Percentiles rank a stretch among this genome's conserved stretches.
These are phyloP conservation scores for Marasmius fiardii DNA, from an alignment of 1,284 basidiomycete species.

Conservation along the genomic window DNA sequence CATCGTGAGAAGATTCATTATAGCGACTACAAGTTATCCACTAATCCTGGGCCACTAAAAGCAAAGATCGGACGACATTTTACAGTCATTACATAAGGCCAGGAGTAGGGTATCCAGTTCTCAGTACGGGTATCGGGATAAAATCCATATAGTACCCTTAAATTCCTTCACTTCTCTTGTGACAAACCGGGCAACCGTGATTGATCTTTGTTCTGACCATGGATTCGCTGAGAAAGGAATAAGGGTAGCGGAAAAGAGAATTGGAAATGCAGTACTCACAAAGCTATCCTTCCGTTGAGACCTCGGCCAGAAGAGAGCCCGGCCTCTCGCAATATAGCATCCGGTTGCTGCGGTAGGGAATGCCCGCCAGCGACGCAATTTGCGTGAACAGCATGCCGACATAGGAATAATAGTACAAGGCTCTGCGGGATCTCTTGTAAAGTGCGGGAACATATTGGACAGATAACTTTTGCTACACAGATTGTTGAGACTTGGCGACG, in stretches of 20 bases:
- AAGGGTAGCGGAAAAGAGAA: not conserved
- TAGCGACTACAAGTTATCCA: too few relatives aligned
- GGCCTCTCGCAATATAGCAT: constrained; percentile 39
- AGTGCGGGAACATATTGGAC: constrained; percentile 62
- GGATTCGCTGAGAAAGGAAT: constrained; percentile 49
- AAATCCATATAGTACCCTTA: not conserved
- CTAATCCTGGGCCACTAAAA: too few relatives aligned
- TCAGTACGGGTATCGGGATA: too few relatives aligned
- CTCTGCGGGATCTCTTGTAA: constrained; percentile 58
- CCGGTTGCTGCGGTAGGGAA: constrained; percentile 49
- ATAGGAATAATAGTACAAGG: constrained; percentile 76
- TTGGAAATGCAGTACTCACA: constrained; percentile 44
- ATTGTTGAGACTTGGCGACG: not conserved
- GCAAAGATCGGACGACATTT: too few relatives aligned
- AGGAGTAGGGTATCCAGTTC: too few relatives aligned
- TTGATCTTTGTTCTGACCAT: constrained; percentile 63
- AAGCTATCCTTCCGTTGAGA: constrained; percentile 67
- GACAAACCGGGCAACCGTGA: constrained; percentile 76
- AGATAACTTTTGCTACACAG: constrained; percentile 51
- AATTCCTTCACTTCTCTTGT: constrained; percentile 48
- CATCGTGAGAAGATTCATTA: not conserved
- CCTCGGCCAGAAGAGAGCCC: constrained; percentile 39
- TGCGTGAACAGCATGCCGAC: constrained; percentile 84
- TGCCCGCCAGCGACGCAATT: constrained; percentile 60
- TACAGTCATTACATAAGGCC: too few relatives aligned